Percentiles rank a stretch among this genome's conserved stretches.
Evolutionary conservation across 2,329 filamentous ascomycete species (phyloP).

Genomic region (Colletotrichum liriopes): DNA sequence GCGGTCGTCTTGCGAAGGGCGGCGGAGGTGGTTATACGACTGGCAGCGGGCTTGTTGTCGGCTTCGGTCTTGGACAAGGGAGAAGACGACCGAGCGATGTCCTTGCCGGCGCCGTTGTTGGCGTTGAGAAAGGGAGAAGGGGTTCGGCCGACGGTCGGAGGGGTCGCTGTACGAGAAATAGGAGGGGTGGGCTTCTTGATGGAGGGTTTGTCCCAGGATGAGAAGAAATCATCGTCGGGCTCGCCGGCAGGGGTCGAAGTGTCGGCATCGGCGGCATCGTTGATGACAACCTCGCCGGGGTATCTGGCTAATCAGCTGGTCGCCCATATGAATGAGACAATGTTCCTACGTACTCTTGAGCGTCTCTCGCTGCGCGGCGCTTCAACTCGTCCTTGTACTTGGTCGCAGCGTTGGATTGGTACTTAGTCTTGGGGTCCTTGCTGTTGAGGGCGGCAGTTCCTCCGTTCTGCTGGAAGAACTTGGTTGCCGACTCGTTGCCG

Average conservation of each 20-base stretch:
- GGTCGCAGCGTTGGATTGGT: slow-evolving; percentile 90
- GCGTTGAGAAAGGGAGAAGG: slow-evolving; percentile 92
- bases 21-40: slow-evolving; percentile 82
- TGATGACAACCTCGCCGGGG: slow-evolving; percentile 88
- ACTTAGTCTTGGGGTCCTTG: slow-evolving; percentile 98
- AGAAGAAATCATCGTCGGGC: slow-evolving; percentile 94
- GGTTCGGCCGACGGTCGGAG: slow-evolving; percentile 84
- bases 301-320: slow-evolving; percentile 69
- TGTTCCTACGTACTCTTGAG: slow-evolving; percentile 77
- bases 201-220: slow-evolving; percentile 97
- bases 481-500: slow-evolving; percentile 97
- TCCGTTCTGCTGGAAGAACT: slow-evolving; percentile 97
- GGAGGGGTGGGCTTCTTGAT: slow-evolving; percentile 98
- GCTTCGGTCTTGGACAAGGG: slow-evolving; percentile 79
- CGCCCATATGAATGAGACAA: background rate
- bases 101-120: slow-evolving; percentile 79
- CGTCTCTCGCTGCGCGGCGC: slow-evolving; percentile 85
- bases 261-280: slow-evolving; percentile 77
- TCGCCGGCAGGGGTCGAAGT: slow-evolving; percentile 86
- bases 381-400: slow-evolving; percentile 99
- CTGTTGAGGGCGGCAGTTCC: slow-evolving; percentile 94
- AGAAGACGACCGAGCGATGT: slow-evolving; percentile 83
- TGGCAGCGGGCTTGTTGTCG: slow-evolving; percentile 71
- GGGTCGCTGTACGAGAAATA: slow-evolving; percentile 89
- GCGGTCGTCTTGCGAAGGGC: slow-evolving; percentile 84